Evolutionary conservation across 2,329 filamentous ascomycete genomes (phyloP).

Genomic region (Endoconidiophora polonica): DNA sequence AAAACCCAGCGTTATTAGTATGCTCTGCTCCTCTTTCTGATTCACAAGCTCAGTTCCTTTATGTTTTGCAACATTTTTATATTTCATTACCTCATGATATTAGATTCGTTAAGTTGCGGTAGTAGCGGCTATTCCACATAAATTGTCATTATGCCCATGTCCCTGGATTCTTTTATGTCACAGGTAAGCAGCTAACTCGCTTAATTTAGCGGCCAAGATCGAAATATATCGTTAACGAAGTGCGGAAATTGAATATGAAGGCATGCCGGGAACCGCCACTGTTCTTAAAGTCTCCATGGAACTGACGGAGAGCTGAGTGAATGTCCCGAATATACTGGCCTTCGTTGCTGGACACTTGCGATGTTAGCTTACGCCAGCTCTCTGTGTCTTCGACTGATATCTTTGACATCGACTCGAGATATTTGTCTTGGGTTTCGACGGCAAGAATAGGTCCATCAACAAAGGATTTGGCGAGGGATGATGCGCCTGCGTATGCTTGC

Average conservation of each 20-base stretch:
- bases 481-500: conserved; percentile 45
- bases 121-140: no score
- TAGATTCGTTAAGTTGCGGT: no score
- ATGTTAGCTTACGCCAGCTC: conserved; percentile 67
- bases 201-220: conserved; percentile 34
- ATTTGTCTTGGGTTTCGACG: conserved; percentile 71
- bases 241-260: conserved; percentile 85
- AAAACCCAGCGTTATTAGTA: no score
- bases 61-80: no score
- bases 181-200: no score
- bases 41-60: no score
- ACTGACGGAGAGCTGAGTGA: conserved; percentile 55
- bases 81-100: no score
- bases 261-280: conserved; percentile 47
- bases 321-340: conserved; percentile 71
- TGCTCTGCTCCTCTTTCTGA: no score
- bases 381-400: conserved; percentile 67
- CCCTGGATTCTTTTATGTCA: no score
- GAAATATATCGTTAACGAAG: conserved; percentile 70
- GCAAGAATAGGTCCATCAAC: conserved; percentile 67
- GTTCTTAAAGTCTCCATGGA: conserved; percentile 38
- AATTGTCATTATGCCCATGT: no score
- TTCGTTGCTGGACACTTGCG: conserved; percentile 59
- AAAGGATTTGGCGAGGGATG: conserved; percentile 52
- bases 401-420: conserved; percentile 58